Evolutionary conservation across 805 yeast species (phyloP).

Genomic region (Metschnikowia amazonensis): DNA sequence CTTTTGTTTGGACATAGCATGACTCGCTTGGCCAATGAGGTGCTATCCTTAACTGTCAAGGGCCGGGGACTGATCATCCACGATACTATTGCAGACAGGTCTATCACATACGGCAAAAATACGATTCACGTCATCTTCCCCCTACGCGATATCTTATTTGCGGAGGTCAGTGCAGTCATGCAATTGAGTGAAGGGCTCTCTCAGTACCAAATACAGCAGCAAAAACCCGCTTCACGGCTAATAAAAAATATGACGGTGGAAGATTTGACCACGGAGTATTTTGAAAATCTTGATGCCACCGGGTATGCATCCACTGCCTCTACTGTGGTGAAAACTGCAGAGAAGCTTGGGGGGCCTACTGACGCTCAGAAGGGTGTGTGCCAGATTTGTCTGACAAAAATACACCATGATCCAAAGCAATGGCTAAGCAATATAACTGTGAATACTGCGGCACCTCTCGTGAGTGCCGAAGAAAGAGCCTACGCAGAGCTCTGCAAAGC

Average conservation of each 20-base stretch:
- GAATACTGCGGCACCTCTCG: conserved; percentile 48
- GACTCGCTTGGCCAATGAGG: conserved; percentile 78
- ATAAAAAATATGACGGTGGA: conserved; percentile 76
- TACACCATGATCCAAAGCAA: conserved; percentile 53
- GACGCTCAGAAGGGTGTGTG: conserved; percentile 35
- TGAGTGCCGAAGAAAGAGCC: conserved; percentile 34
- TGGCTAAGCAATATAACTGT: conserved; percentile 75
- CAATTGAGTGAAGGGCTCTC: conserved; percentile 36
- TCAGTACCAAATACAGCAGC: conserved; percentile 21
- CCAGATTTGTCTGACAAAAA: conserved; percentile 50
- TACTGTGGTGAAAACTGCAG: conserved; percentile 87
- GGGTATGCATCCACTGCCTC: conserved; percentile 88
- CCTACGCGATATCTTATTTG: conserved; percentile 64
- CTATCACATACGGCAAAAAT: conserved; percentile 24
- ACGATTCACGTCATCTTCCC: conserved; percentile 59
- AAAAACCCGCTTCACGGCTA: conserved; percentile 32
- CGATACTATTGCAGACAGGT: conserved; percentile 44
- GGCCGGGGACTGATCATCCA: conserved; percentile 79
- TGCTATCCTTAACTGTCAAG: conserved; percentile 74
- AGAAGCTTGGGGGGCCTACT: conserved; percentile 58
- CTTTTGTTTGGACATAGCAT: conserved; percentile 71
- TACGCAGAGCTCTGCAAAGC: conserved; percentile 22
- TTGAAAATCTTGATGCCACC: conserved; percentile 58
- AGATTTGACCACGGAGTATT: conserved; percentile 72
- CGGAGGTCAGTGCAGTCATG: conserved; percentile 61